These are phyloP conservation scores for Crucihimalaya himalaica DNA, from an alignment of 345 rosid genomes.

Conservation along the genomic window DNA sequence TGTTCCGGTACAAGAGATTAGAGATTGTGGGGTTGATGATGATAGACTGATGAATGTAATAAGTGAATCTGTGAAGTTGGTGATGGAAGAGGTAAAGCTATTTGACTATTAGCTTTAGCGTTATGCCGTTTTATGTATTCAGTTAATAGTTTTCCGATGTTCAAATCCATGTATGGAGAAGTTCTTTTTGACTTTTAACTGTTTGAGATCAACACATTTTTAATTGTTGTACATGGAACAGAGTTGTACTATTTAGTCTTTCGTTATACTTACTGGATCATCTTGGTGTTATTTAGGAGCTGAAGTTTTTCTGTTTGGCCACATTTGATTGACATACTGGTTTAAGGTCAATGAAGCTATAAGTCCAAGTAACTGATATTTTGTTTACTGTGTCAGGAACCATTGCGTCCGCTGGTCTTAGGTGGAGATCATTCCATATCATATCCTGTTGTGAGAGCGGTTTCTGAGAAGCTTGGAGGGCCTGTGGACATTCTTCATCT, in stretches of 20 bases:
- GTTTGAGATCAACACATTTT: neutral
- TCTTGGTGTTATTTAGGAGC: neutral
- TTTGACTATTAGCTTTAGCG: neutral
- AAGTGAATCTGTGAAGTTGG: slow-evolving; percentile 81
- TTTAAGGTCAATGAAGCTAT: neutral
- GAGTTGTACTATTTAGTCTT: neutral
- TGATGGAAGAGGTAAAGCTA: slow-evolving; percentile 78
- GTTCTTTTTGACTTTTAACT: neutral
- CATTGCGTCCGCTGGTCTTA: slow-evolving; percentile 81
- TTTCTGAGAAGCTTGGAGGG: slow-evolving; percentile 95
- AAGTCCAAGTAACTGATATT: neutral
- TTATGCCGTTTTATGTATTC: neutral
- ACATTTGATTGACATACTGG: neutral
- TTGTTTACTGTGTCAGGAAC: slow-evolving; percentile 51
- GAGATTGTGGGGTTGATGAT: slow-evolving; percentile 95
- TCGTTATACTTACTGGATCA: neutral
- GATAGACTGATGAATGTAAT: slow-evolving; percentile 90
- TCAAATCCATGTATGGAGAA: neutral
- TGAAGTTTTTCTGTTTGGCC: neutral
- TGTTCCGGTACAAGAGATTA: slow-evolving; percentile 96
- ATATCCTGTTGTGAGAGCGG: slow-evolving; percentile 89
- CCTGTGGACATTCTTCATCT: slow-evolving; percentile 95
- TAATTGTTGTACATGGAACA: neutral
- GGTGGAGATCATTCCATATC: slow-evolving; percentile 99
- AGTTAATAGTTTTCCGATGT: neutral